Evolutionary conservation across 176 grass and related monocot species (phyloP), one percentile per base, ranked within the genome.

Genomic region (Aegilops speltoides): DNA sequence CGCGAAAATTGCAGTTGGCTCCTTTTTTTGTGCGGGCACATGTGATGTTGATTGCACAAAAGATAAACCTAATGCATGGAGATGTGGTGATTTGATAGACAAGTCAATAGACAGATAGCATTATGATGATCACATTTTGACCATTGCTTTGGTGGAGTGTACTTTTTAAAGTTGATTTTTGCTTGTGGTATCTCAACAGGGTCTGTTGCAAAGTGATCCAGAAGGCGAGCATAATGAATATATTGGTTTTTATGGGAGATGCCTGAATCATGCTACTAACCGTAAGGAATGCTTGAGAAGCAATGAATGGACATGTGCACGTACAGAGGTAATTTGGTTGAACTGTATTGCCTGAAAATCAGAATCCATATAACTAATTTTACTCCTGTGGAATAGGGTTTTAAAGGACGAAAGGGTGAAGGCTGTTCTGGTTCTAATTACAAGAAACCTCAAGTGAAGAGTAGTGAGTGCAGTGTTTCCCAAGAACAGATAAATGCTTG

Each of bases 401-500:
- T 94, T 60, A 89, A 89, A 91, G 93, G 91, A 22, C 81, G 66
- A 80, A 91, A 91, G 87, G 88, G 84, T 83, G 93, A 92, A 86
- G 72, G 40, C 56, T 81, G 70, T 29, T 46, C 38, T 54, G 83
- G 86, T 67, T 33, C 71, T 88, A 91, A 79, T 80, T 76, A 24
- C 59, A 84, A 82, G 45, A 89, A 82, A 86, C 59, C 33, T 34
- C 46, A 70, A 60, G 76, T 34, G 14, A 78, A 89, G 74, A 79
- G 79, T 86, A 82, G 84, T 61, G 83, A 68, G 69, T 93, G 89
- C 76, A 88, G 73, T 73, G 96, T 98, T 76, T 91, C 96, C 23
- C 93, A 98, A 89, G 96, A 96, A 73, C 96, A 98, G 79, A 98
- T 88, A 54, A 89, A 98, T 91, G 96, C 92, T 79, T 98, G 96